Evolutionary conservation across 2,329 filamentous ascomycete species (phyloP), one percentile per base, ranked within the genome.

Genomic region (Atkinsonella texensis): DNA sequence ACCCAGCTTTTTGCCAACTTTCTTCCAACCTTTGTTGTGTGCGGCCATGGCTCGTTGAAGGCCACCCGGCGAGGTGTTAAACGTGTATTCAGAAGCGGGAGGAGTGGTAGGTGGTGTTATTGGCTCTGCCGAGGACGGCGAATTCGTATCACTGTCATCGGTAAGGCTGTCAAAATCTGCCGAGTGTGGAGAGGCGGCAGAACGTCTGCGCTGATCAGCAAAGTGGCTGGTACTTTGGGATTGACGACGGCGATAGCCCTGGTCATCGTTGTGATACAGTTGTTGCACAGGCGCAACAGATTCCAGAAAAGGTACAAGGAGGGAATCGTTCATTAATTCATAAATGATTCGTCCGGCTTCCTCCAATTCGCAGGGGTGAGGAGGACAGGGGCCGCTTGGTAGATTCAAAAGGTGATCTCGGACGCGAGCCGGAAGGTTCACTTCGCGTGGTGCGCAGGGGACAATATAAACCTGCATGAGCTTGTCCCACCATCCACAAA

Each of bases 241-340:
- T 2, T 51, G 49, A 28, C 54, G 51, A n/a, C 41, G 11, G 46
- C 9, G 75, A 74, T 54, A 39, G 48, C 54, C 32, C 32, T 69
- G 65, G 8, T 71, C 70, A 28, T 73, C 68, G 15, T 58, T 52
- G 10, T 60, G 57, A 15, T 60, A 59, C 12, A 72, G 69, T 1
- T 66, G 60, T 50, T 65, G 68, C 49, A 59, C 58, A 1, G 70
- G 62, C 5, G 70, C 61, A n/a, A 78, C 69, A 0, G 77, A 79
- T 56, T 95, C 91, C 50, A 97, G 76, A 64, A 97, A 98, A 0
- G 91, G 90, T 0, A 95, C 83, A 49, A 97, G 75, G 0, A 97
- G 87, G 3, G 90, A 96, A 65, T 97, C 93, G 61, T 95, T 94
- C 90, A 98, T 97, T 52, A 98, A 74, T 59, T 97, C 93, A 66